A percentile compares a stretch with the other conserved stretches of the same genome.
phyloP scores from a whole-genome alignment of 495 filamentous ascomycete genomes.

The Aspergillus ostianus region DNA sequence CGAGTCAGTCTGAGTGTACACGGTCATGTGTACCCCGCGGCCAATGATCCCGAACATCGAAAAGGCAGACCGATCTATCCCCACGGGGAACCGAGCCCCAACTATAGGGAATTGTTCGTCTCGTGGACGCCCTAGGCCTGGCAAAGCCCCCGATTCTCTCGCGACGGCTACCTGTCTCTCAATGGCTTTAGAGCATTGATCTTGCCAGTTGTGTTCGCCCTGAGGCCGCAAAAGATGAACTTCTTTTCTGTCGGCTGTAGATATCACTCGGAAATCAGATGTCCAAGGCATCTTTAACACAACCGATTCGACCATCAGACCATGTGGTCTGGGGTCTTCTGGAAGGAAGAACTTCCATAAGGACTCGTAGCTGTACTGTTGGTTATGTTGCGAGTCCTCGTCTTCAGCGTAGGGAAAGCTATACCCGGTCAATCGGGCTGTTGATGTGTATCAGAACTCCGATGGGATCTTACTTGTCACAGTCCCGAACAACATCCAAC shows the following conservation, averaged over 20 bases:
- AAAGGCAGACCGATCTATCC: constrained; percentile 45
- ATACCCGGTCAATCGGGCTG: not conserved
- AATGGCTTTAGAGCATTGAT: constrained; percentile 5
- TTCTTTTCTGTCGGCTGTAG: not conserved
- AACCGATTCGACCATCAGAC: constrained; percentile 5
- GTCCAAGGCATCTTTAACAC: constrained; percentile 12
- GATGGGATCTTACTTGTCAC: constrained; percentile 1
- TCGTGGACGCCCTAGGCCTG: not conserved
- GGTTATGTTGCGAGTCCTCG: not conserved
- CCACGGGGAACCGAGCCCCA: constrained; percentile 18
- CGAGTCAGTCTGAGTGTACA: constrained; percentile 32
- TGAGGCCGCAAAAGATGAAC: constrained; percentile 2
- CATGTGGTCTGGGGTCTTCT: constrained; percentile 8
- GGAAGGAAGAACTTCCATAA: constrained; percentile 14
- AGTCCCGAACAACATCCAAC: constrained; percentile 3
- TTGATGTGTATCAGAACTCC: not conserved
- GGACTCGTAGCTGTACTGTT: not conserved
- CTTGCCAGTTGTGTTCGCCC: constrained; percentile 2
- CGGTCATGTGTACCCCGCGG: constrained; percentile 49
- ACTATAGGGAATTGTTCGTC: constrained; percentile 10
- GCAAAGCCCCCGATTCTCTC: constrained; percentile 3
- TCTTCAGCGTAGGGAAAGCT: constrained; percentile 10
- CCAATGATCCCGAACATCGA: constrained; percentile 50
- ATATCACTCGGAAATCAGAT: constrained; percentile 4
- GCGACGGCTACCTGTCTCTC: constrained; percentile 5